phyloP scores from a whole-genome alignment of 2,329 filamentous ascomycete genomes.

The Botrytis aclada region DNA sequence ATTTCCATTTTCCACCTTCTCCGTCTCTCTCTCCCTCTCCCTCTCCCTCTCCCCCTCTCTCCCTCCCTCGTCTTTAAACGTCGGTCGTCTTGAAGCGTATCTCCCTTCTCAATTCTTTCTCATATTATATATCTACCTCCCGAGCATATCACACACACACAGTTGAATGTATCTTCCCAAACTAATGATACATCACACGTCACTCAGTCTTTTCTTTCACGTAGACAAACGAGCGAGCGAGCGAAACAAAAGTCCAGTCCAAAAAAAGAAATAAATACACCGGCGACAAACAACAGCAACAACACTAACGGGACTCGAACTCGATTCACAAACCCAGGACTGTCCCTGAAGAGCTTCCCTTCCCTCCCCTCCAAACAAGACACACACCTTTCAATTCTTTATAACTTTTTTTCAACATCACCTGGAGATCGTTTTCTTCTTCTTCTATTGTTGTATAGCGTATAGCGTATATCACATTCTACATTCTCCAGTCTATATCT shows the following conservation, averaged over 20 bases:
- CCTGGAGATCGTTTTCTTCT: not conserved
- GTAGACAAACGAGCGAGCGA: not conserved
- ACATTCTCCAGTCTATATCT: not conserved
- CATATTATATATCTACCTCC: not conserved
- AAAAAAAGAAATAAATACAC: not conserved
- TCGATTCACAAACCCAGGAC: not conserved
- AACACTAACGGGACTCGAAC: not conserved
- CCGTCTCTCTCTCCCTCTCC: not conserved
- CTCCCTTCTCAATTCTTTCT: not conserved
- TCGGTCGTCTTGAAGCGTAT: not conserved
- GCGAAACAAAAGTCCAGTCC: not conserved
- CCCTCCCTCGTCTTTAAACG: no score
- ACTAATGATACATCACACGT: not conserved
- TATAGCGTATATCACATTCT: slow-evolving; percentile 4
- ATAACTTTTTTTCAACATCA: not conserved
- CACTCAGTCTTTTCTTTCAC: not conserved
- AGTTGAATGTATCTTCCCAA: not conserved
- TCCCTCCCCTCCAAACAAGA: not conserved
- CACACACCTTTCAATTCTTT: not conserved
- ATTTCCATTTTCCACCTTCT: not conserved
- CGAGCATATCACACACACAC: not conserved
- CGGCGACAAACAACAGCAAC: not conserved
- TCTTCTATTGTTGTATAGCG: not conserved
- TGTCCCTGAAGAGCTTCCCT: not conserved
- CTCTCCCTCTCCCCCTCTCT: not conserved